Evolutionary conservation across 495 filamentous ascomycete genomes (phyloP).

Genomic region (Bryoglossum gracile): DNA sequence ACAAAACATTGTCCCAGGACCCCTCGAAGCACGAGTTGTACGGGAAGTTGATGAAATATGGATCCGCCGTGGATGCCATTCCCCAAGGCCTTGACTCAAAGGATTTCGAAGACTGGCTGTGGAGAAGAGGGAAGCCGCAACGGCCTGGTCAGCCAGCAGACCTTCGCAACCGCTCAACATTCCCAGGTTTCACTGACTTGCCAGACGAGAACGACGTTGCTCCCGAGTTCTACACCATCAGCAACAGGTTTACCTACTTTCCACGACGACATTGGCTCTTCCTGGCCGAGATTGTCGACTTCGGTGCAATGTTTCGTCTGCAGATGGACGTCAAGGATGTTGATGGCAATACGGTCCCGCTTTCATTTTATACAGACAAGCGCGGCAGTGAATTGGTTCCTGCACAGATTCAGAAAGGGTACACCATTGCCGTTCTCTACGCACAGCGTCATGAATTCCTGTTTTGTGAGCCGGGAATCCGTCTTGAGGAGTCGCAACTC

Average conservation of each 20-base stretch:
- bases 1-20: constrained; percentile 8
- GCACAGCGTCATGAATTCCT: constrained; percentile 25
- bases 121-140: constrained; percentile 24
- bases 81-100: constrained; percentile 21
- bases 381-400: constrained; percentile 23
- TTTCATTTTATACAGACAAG: constrained; percentile 28
- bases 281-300: constrained; percentile 29
- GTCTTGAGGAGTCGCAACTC: constrained; percentile 23
- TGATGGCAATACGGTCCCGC: constrained; percentile 19
- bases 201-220: constrained; percentile 21
- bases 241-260: constrained; percentile 11
- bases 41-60: constrained; percentile 24
- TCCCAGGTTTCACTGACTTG: constrained; percentile 27
- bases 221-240: constrained; percentile 20
- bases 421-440: constrained; percentile 31
- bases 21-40: constrained; percentile 19
- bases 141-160: constrained; percentile 14
- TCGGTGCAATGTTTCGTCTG: constrained; percentile 21
- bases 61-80: constrained; percentile 22
- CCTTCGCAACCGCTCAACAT: constrained; percentile 22
- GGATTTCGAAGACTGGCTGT: constrained; percentile 30
- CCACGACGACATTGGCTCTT: constrained; percentile 29
- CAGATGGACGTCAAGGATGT: constrained; percentile 25
- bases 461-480: constrained; percentile 22
- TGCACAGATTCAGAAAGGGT: constrained; percentile 25